A percentile compares a stretch with the other conserved stretches of the same genome.
These are phyloP conservation scores for Lodderomyces theae DNA, from an alignment of 1,139 yeast genomes.

Conservation along the genomic window DNA sequence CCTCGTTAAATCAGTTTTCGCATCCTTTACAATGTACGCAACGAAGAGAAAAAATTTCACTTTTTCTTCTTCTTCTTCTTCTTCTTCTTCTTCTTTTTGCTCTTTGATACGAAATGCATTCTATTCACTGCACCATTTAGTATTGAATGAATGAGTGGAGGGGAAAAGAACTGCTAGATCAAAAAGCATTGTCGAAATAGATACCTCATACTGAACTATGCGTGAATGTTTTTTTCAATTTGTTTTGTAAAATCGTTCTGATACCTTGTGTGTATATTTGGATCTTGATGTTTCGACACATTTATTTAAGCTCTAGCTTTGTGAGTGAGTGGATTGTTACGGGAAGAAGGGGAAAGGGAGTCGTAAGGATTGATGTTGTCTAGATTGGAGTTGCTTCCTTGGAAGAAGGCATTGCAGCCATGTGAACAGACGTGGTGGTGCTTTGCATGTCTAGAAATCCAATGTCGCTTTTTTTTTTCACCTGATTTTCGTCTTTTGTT, in stretches of 20 bases:
- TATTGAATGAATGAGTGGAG: conserved; percentile 46
- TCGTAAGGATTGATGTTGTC: no score
- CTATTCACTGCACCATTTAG: conserved; percentile 60
- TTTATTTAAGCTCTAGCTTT: no score
- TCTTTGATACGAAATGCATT: conserved; percentile 55
- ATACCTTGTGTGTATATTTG: conserved; percentile 24
- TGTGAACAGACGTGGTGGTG: no score
- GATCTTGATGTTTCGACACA: conserved; percentile 41
- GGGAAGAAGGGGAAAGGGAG: no score
- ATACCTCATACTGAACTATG: conserved; percentile 39
- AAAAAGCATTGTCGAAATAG: conserved; percentile 26
- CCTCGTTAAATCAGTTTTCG: no score
- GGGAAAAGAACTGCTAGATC: conserved; percentile 43
- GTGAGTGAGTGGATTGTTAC: no score
- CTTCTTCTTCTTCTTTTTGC: conserved; percentile 11
- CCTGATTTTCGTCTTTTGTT: no score
- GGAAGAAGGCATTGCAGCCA: no score
- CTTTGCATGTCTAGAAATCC: no score
- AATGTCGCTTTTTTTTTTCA: no score
- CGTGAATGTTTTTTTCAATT: conserved; percentile 15
- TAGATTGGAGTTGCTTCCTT: no score
- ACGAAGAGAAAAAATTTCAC: not conserved
- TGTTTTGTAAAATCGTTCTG: no score
- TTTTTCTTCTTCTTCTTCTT: conserved; percentile 1
- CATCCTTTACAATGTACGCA: not conserved